Percentiles rank a stretch among this genome's conserved stretches.
Conservation (phyloP, 2,329 filamentous ascomycete genomes). For the Colletotrichum gloeosporioides region DNA sequence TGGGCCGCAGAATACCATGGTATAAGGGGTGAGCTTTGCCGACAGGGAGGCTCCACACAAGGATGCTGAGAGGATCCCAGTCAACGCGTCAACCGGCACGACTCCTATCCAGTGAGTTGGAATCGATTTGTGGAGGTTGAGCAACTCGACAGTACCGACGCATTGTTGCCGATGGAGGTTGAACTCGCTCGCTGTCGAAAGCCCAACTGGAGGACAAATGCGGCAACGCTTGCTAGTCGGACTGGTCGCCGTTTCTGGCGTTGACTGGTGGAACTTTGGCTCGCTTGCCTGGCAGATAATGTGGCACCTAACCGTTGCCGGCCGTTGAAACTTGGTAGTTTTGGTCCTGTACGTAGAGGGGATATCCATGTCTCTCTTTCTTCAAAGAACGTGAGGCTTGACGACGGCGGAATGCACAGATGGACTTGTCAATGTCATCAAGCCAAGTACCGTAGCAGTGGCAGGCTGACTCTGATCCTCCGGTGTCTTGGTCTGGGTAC, state of each 20-base stretch:
- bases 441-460: background rate
- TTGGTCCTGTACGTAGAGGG: background rate
- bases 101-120: background rate
- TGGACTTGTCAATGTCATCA: conserved; percentile 4
- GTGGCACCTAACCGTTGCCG: background rate
- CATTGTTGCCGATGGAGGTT: background rate
- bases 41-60: background rate
- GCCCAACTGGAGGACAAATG: background rate
- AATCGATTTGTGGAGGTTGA: background rate
- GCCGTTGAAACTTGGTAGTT: background rate
- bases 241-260: conserved; percentile 3
- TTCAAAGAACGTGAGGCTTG: background rate
- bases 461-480: background rate
- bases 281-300: background rate
- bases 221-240: background rate
- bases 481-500: background rate
- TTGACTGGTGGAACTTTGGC: background rate
- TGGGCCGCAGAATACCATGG: background rate
- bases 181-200: background rate
- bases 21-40: background rate
- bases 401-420: background rate
- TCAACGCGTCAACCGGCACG: background rate
- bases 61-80: background rate
- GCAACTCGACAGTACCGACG: background rate
- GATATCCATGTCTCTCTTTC: background rate